Base-by-base conservation (phyloP, 2,329 filamentous ascomycete species). In the Endoconidiophora laricicola region DNA sequence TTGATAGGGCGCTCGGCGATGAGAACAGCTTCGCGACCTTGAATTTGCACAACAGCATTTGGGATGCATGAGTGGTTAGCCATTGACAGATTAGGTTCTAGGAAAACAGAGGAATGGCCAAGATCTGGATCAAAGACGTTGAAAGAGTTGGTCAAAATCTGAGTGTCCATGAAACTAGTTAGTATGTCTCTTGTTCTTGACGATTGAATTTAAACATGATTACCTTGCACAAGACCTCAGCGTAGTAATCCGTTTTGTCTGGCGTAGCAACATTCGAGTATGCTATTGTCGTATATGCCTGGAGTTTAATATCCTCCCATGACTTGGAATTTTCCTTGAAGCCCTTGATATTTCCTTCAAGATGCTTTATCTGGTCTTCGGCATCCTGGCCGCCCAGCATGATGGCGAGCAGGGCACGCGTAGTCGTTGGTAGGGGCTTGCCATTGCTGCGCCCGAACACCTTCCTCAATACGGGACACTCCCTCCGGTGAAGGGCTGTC, bases 141-240 rank as follows among this genome's bases (percentile, higher is more conserved):
- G 58, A 81, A 81, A 3, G 74, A 68, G 60, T 81, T 81, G 37
- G 75, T 76, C 58, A 76, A 69, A 52, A 79, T 69, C 75, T 79
- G 52, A 18, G 18, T 18, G 14, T 18, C 29, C 18, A 33, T 33
- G 4, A 7, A 12, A 33, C 12, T 6, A 12, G 33, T 46, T 46
- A 46, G 29, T 23, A n/a, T 20, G 12, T 46, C 22, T 46, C 26
- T 38, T 33, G 6, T 9, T 6, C 36, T 48, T 2, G 23, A n/a
- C 10, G 16, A 42, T 23, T 12, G 12, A 33, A 12, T 12, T 12
- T 6, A 12, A 29, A 3, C 16, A 6, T 36, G 24, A 10, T 36
- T 57, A 76, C 74, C 66, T 76, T 74, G 62, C 74, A 78, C 36
- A 78, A 54, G 2, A 74, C 56, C 49, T 69, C 67, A 20, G 69